phyloP scores from a whole-genome alignment of 148 eudicot genomes.

The Dianthus caryophyllus region DNA sequence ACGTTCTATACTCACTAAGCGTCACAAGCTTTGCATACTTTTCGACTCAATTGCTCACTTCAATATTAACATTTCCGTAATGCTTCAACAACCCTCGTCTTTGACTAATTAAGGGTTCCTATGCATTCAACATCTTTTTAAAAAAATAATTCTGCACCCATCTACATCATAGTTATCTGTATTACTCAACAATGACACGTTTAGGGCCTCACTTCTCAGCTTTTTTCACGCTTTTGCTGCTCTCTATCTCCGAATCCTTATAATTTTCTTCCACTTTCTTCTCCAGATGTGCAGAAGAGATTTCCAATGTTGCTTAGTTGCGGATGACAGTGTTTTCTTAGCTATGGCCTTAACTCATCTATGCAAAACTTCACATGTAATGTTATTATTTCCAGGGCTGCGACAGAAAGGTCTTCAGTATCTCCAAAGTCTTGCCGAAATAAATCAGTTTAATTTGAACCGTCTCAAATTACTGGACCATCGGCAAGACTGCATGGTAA shows the following conservation, averaged over 20 bases:
- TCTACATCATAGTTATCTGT: background rate
- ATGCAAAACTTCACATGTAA: conserved; percentile 44
- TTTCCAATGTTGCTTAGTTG: conserved; percentile 52
- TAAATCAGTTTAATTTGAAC: conserved; percentile 55
- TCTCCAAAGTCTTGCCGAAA: conserved; percentile 53
- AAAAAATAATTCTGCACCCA: background rate
- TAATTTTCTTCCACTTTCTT: background rate
- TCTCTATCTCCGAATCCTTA: background rate
- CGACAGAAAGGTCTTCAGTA: conserved; percentile 55
- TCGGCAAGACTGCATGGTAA: conserved; percentile 31
- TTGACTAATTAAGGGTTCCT: no score
- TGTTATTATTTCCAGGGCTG: conserved; percentile 69
- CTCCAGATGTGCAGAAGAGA: conserved; percentile 55
- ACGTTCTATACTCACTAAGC: no score
- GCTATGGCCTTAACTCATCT: conserved; percentile 57
- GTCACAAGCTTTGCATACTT: no score
- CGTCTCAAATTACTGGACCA: conserved; percentile 41
- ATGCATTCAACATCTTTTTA: no score
- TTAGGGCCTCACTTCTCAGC: conserved; percentile 9
- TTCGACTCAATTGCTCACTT: no score
- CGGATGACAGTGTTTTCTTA: conserved; percentile 82
- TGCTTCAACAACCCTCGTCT: no score
- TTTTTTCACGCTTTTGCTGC: background rate
- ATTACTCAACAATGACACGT: background rate
- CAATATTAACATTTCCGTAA: no score